A percentile compares a stretch with the other conserved stretches of the same genome.
Evolutionary conservation across 2,329 filamentous ascomycete genomes (phyloP).

Genomic region (Oidium heveae): DNA sequence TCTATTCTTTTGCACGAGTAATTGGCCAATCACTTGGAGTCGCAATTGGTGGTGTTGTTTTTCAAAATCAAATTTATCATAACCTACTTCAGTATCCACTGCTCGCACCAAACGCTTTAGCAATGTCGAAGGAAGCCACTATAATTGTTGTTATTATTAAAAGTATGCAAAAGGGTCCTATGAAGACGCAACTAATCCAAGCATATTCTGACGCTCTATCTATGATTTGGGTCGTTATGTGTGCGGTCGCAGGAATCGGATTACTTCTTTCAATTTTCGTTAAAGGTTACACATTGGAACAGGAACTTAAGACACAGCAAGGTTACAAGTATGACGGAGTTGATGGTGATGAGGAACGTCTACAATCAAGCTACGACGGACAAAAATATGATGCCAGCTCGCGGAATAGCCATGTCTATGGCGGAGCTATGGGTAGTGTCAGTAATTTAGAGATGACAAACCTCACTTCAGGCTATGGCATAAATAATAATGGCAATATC

Average conservation of each 20-base stretch:
- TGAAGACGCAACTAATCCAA: conserved; percentile 21
- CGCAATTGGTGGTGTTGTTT: conserved; percentile 40
- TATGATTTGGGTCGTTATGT: conserved; percentile 30
- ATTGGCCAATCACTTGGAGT: conserved; percentile 41
- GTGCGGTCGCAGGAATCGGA: conserved; percentile 23
- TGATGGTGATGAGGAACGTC: neutral
- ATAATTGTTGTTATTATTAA: conserved; percentile 10
- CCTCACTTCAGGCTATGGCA: neutral
- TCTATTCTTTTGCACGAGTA: conserved; percentile 41
- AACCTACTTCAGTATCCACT: conserved; percentile 9
- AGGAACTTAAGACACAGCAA: conserved; percentile 22
- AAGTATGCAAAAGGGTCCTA: conserved; percentile 10
- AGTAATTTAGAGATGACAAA: neutral
- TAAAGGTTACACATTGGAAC: conserved; percentile 22
- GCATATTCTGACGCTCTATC: conserved; percentile 28
- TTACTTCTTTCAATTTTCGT: conserved; percentile 23
- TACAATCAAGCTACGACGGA: neutral
- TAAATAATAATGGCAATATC: no score
- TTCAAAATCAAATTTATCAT: conserved; percentile 30
- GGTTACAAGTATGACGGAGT: conserved; percentile 11
- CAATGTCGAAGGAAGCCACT: conserved; percentile 12
- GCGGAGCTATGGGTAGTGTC: neutral
- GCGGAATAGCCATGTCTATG: neutral
- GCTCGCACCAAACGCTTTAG: conserved; percentile 7
- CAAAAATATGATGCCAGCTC: neutral